Evolutionary conservation across 2,329 filamentous ascomycete genomes (phyloP).

Genomic region (Verruconis gallopava): DNA sequence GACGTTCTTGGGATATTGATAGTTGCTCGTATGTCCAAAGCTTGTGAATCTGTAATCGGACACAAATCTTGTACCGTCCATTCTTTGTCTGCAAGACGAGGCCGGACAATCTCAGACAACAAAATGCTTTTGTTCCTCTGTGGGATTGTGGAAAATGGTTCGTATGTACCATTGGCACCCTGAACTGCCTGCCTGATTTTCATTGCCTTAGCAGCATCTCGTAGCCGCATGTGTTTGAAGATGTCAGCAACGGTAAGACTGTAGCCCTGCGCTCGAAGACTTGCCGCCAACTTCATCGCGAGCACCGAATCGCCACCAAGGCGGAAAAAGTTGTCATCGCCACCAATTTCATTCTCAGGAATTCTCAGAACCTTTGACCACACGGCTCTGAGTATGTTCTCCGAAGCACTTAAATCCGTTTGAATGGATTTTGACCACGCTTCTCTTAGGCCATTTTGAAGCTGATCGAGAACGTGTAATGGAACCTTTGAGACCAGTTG

Average conservation of each 20-base stretch:
- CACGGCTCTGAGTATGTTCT: constrained; percentile 16
- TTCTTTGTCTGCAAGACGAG: constrained; percentile 37
- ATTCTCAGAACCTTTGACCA: constrained; percentile 20
- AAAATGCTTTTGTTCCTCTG: constrained; percentile 30
- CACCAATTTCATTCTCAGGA: constrained; percentile 22
- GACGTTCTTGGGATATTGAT: constrained; percentile 47
- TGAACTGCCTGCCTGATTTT: constrained; percentile 22
- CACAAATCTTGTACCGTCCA: constrained; percentile 44
- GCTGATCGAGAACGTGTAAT: background rate
- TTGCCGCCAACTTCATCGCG: constrained; percentile 33
- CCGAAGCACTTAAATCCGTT: constrained; percentile 1
- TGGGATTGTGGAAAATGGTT: constrained; percentile 40
- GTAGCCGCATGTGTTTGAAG: constrained; percentile 29
- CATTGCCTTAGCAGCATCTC: constrained; percentile 41
- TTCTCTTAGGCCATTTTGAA: background rate
- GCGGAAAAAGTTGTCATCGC: constrained; percentile 30
- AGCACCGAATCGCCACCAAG: constrained; percentile 34
- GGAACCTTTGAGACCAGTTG: background rate
- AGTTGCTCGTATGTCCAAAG: constrained; percentile 46
- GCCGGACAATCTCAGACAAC: constrained; percentile 35
- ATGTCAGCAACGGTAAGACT: constrained; percentile 30
- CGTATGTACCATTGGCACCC: constrained; percentile 5
- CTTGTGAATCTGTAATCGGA: constrained; percentile 46
- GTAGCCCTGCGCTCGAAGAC: constrained; percentile 23
- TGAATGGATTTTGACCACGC: background rate